These are phyloP conservation scores for Monilinia aucupariae DNA, from an alignment of 2,329 filamentous ascomycete genomes.

Conservation along the genomic window DNA sequence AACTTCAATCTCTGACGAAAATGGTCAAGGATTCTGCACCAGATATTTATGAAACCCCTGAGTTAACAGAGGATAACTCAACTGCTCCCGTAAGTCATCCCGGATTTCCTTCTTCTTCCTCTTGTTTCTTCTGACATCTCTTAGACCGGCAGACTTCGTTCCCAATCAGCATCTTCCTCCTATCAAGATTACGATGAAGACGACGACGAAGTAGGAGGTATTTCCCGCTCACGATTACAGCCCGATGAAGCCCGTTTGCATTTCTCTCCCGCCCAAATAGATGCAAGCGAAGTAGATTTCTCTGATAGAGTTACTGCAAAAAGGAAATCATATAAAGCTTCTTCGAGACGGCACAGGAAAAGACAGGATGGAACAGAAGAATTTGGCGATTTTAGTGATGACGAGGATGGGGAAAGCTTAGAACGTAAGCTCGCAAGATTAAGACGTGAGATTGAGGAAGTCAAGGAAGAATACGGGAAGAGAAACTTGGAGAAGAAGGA, in stretches of 20 bases:
- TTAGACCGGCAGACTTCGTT: slow-evolving; percentile 43
- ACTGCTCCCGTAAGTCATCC: slow-evolving; percentile 63
- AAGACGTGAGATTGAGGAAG: slow-evolving; percentile 73
- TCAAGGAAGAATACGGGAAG: slow-evolving; percentile 54
- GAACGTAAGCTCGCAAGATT: slow-evolving; percentile 76
- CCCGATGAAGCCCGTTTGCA: slow-evolving; percentile 73
- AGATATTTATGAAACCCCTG: slow-evolving; percentile 95
- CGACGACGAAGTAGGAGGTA: slow-evolving; percentile 58
- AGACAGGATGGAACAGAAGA: slow-evolving; percentile 60
- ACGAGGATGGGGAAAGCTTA: slow-evolving; percentile 69
- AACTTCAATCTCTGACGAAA: slow-evolving; percentile 8
- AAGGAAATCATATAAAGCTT: slow-evolving; percentile 75
- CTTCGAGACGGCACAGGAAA: slow-evolving; percentile 60
- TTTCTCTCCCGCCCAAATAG: slow-evolving; percentile 70
- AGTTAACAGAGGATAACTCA: slow-evolving; percentile 83
- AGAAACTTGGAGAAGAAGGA: slow-evolving; percentile 44
- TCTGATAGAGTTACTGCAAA: slow-evolving; percentile 82
- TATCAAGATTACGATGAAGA: slow-evolving; percentile 59
- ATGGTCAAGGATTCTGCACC: slow-evolving; percentile 71
- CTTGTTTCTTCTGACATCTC: slow-evolving; percentile 11
- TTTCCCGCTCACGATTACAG: slow-evolving; percentile 71
- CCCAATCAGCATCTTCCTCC: slow-evolving; percentile 47
- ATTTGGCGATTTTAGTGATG: slow-evolving; percentile 69
- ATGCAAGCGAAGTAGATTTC: slow-evolving; percentile 76
- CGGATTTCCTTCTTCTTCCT: background rate